phyloP scores from a whole-genome alignment of 2,329 filamentous ascomycete species.

The Lachnellula arida region DNA sequence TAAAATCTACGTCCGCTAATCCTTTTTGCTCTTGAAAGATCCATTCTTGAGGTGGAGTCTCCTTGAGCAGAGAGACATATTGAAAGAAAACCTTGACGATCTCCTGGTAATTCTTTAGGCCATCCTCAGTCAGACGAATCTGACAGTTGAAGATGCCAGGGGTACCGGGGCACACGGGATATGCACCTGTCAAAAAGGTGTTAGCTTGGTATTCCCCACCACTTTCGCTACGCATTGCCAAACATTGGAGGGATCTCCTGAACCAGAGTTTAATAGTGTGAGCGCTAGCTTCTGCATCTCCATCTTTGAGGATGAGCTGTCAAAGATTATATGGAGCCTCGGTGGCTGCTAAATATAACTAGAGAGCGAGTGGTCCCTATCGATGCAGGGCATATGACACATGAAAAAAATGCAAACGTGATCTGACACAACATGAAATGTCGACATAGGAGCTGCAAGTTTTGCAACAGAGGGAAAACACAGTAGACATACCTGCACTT shows the following conservation, averaged over 20 bases:
- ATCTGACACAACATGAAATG: no score
- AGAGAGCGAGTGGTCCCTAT: no score
- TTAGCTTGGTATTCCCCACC: background rate
- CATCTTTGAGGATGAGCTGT: background rate
- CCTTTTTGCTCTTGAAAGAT: constrained; percentile 89
- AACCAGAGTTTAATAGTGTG: no score
- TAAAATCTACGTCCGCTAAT: constrained; percentile 89
- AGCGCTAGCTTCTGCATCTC: no score
- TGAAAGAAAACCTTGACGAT: constrained; percentile 65
- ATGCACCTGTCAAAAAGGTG: constrained; percentile 41
- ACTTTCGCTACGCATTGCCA: no score
- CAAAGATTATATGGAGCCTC: background rate
- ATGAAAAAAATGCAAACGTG: no score
- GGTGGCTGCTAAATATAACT: background rate
- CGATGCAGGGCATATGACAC: no score
- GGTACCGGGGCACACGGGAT: constrained; percentile 58
- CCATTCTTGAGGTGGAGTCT: constrained; percentile 81
- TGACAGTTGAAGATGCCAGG: constrained; percentile 62
- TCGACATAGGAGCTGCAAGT: background rate
- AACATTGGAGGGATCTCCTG: no score
- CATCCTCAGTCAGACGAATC: constrained; percentile 63
- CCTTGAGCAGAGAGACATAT: constrained; percentile 81
- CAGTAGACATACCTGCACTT: constrained; percentile 42
- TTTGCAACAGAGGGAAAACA: background rate
- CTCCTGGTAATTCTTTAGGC: constrained; percentile 52